A percentile compares a stretch with the other conserved stretches of the same genome.
phyloP scores from a whole-genome alignment of 306 rosid species.

The Fragaria iinumae region DNA sequence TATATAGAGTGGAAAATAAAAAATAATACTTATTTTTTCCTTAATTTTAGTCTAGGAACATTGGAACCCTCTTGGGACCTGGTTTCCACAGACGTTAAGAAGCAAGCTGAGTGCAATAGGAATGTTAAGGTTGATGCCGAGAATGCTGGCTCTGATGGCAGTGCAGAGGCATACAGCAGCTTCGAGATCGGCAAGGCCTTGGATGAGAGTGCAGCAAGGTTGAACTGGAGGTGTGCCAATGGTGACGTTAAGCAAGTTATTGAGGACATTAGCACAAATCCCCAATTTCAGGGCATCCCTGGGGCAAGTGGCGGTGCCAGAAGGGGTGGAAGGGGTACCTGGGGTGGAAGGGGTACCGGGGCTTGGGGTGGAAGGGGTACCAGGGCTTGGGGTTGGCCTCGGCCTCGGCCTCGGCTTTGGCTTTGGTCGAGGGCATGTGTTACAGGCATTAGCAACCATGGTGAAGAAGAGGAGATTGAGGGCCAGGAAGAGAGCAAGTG shows the following conservation, averaged over 20 bases:
- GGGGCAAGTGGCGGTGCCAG: slow-evolving; percentile 37
- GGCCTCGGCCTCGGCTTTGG: slow-evolving; percentile 5
- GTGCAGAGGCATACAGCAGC: slow-evolving; percentile 86
- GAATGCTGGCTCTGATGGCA: slow-evolving; percentile 58
- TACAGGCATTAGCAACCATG: slow-evolving; percentile 52
- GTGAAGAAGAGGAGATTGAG: slow-evolving; percentile 74
- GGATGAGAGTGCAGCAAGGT: slow-evolving; percentile 64
- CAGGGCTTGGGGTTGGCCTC: neutral
- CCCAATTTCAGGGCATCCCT: slow-evolving; percentile 62
- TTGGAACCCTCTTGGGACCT: slow-evolving; percentile 46
- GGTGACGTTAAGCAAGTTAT: slow-evolving; percentile 36
- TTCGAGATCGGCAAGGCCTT: slow-evolving; percentile 70
- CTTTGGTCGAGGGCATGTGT: slow-evolving; percentile 32
- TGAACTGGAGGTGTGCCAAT: slow-evolving; percentile 55
- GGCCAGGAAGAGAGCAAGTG: slow-evolving; percentile 60
- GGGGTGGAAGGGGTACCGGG: neutral
- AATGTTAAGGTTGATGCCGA: slow-evolving; percentile 66
- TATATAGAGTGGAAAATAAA: neutral
- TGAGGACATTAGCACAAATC: slow-evolving; percentile 57
- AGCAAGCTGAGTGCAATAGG: slow-evolving; percentile 67
- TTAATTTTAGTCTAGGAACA: slow-evolving; percentile 32
- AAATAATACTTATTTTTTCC: neutral
- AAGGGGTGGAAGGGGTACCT: neutral
- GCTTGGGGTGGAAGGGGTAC: neutral
- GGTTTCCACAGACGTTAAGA: slow-evolving; percentile 54